phyloP scores from a whole-genome alignment of 305 asterid genomes.

The Stenogyne calaminthoides region DNA sequence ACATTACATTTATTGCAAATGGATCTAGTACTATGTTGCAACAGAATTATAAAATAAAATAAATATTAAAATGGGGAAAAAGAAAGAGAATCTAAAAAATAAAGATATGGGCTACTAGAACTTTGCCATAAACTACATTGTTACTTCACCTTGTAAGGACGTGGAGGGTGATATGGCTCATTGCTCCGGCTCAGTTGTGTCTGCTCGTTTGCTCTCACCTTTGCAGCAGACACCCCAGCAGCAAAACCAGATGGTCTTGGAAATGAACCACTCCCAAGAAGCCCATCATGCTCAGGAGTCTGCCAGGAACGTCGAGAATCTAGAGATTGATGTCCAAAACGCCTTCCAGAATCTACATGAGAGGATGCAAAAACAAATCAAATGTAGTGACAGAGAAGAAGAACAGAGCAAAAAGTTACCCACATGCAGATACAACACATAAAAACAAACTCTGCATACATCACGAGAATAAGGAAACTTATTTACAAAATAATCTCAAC shows the following conservation, averaged over 20 bases:
- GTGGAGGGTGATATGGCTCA: constrained; percentile 97
- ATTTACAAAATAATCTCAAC: constrained; percentile 2
- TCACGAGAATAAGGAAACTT: background rate
- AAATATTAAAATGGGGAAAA: background rate
- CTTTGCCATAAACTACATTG: background rate
- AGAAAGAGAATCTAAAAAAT: background rate
- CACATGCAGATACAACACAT: background rate
- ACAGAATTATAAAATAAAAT: background rate
- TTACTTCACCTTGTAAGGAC: constrained; percentile 83
- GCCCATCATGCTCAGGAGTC: constrained; percentile 90
- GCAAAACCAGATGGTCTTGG: constrained; percentile 77
- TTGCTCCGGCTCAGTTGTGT: constrained; percentile 71
- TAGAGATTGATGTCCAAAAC: constrained; percentile 56
- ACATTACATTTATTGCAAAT: background rate
- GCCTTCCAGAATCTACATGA: constrained; percentile 76
- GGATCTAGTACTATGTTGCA: background rate
- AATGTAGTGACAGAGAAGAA: too few species aligned
- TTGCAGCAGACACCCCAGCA: constrained; percentile 61
- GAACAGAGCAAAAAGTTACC: background rate
- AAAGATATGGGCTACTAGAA: constrained; percentile 11
- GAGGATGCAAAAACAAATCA: background rate
- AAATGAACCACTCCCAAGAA: constrained; percentile 98
- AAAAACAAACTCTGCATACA: background rate
- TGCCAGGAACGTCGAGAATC: constrained; percentile 86
- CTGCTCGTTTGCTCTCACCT: constrained; percentile 58